Evolutionary conservation across 202 grass and related monocot genomes (phyloP), one percentile per base, ranked within the genome.

Genomic region (Elaeis oleifera): DNA sequence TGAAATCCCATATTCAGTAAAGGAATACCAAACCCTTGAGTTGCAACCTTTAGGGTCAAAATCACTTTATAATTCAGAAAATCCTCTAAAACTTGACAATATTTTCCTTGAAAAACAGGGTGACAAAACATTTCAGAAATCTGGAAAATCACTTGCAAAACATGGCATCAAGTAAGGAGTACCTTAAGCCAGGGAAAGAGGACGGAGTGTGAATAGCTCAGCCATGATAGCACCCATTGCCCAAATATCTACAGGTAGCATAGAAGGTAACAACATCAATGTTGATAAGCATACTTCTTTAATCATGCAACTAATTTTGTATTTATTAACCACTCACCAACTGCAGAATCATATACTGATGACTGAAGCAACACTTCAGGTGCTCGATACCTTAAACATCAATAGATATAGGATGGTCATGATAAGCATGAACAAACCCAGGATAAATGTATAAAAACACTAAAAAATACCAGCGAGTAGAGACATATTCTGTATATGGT

Each of bases 211-310:
- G 65, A 94, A 84, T 56, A 99, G 56, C 81, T 99, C 94, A 58
- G 88, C 94, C 88, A 99, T 99, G 75, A 99, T 99, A 67, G 88
- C 94, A 86, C 94, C 94, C 94, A 99, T 99, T 68, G 94, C 94
- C 94, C 94, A 99, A 82, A 99, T 94, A 89, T 99, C 94, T 99
- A 85, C 29, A 71, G 53, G 53, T 63, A 22, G 56, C 61, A 79
- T 11, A 49, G 25, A 74, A 74, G 3, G 19, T 57, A 51, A 70
- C 26, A 81, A 65, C 11, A 44, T 44, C 8, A 44, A 13, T 13
- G 36, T 44, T 44, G 36, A 44, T 44, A 14, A 13, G 11, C 11
- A 44, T 44, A 44, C 36, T 44, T 44, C 36, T 44, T 44, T 44
- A 44, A 44, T 9, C 36, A 44, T 44, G 36, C 36, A 44, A 5